Evolutionary conservation across 805 yeast species (phyloP), one percentile per base, ranked within the genome.

Genomic region (Wickerhamiella azymoides): DNA sequence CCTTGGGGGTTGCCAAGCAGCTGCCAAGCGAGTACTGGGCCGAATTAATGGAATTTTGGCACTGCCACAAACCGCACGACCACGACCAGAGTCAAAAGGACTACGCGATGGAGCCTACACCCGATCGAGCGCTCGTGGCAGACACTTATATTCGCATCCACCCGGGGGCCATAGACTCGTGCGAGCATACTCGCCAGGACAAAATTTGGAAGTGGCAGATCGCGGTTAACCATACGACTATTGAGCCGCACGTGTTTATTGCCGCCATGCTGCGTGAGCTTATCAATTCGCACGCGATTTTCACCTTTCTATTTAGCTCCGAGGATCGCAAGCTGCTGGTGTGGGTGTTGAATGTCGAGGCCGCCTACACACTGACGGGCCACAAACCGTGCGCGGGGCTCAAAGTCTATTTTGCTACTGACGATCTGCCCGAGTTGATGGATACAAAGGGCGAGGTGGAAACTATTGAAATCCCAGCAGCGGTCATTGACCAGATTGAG

Each of bases 31-130:
- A 86, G 57, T 67, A 76, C 41, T 89, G 98, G 98, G 76, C 80
- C 11, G 98, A 89, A 59, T 66, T 92, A 72, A 81, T 89, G 94
- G 97, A 89, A 48, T 82, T 81, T 52, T 89, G 98, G 98, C 96
- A 89, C 60, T 89, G 98, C 58, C 96, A 89, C 47, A 66, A 66
- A 47, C 71, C 71, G 1, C 50, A 50, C 39, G 39, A 49, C 32
- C 27, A 27, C 43, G n/a, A 19, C 38, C 42, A 46, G 14, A 40
- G 40, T 45, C 52, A 52, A 24, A 46, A 54, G 21, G 46, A 52
- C 30, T 62, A 61, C 39, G 57, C 60, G 1, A 49, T 49, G 21
- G 54, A 47, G 19, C 82, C 89, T 2, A 44, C 57, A 4, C 49
- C 54, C 0, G 58, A 62, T 26, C 59, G 66, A 2, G 56, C 78